Conservation (phyloP, 306 rosid genomes). For the Castanea mollissima region DNA sequence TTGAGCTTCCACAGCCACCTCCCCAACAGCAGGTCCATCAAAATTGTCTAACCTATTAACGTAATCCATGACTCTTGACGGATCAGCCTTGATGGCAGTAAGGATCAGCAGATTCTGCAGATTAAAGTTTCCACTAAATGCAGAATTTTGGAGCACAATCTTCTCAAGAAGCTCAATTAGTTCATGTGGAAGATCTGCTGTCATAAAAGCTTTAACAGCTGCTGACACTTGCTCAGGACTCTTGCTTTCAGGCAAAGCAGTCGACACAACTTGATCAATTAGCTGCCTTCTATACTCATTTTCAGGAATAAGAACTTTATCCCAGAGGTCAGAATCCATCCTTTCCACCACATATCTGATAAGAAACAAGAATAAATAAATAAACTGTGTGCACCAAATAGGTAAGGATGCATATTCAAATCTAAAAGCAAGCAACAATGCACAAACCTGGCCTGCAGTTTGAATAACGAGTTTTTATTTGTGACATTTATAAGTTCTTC, state of each 20-base stretch:
- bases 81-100: conserved; percentile 98
- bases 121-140: conserved; percentile 98
- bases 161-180: conserved; percentile 98
- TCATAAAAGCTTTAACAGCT: conserved; percentile 98
- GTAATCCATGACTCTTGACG: conserved; percentile 98
- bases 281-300: conserved; percentile 92
- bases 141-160: conserved; percentile 99
- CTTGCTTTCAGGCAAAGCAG: conserved; percentile 99
- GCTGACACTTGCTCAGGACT: conserved; percentile 99
- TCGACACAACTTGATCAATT: conserved; percentile 96
- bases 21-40: conserved; percentile 99
- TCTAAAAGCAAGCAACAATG: background rate
- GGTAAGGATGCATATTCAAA: background rate
- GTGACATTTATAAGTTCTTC: conserved; percentile 96
- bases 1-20: conserved; percentile 93
- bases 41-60: conserved; percentile 90
- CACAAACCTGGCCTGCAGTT: conserved; percentile 72
- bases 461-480: conserved; percentile 91
- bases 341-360: conserved; percentile 97
- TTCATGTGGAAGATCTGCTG: conserved; percentile 98
- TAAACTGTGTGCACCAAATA: background rate
- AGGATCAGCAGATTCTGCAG: conserved; percentile 92
- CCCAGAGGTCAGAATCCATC: conserved; percentile 99
- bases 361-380: conserved; percentile 4
- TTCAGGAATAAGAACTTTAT: conserved; percentile 84